Conservation (phyloP, 108 stramenopile genomes). For the Pinguiococcus pyrenoidosus region DNA sequence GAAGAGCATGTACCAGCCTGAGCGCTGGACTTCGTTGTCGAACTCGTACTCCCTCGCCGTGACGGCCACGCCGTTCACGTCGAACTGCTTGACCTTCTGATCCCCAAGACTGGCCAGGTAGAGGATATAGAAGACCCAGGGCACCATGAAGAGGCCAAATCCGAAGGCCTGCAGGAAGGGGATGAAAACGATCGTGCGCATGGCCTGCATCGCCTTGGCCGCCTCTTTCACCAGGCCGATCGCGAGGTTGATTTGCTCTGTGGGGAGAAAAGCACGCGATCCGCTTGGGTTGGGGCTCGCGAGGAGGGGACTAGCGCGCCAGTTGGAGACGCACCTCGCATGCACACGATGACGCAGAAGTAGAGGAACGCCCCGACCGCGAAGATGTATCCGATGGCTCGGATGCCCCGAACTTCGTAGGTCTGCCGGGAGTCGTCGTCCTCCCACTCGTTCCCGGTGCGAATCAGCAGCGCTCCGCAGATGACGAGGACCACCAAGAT, state of each 20-base stretch:
- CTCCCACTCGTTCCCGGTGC: neutral
- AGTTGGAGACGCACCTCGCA: no score
- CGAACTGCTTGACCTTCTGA: neutral
- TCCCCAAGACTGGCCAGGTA: constrained; percentile 20
- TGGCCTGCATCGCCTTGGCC: constrained; percentile 1
- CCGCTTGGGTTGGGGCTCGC: no score
- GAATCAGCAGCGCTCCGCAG: neutral
- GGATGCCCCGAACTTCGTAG: neutral
- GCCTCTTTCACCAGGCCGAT: constrained; percentile 19
- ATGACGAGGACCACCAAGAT: constrained; percentile 4
- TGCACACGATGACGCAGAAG: constrained; percentile 11
- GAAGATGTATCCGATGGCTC: constrained; percentile 3
- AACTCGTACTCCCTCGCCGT: neutral
- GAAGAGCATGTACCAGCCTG: constrained; percentile 19
- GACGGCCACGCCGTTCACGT: neutral
- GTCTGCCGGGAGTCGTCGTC: neutral
- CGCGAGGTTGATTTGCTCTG: constrained; percentile 18
- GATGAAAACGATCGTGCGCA: constrained; percentile 9
- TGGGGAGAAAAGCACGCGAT: no score
- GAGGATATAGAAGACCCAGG: constrained; percentile 22
- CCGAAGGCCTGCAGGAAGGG: neutral
- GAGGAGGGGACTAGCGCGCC: no score
- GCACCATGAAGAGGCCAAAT: constrained; percentile 19
- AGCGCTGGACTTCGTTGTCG: neutral
- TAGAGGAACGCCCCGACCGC: neutral